phyloP scores from a whole-genome alignment of 345 rosid genomes.

The Syzygium jambos region DNA sequence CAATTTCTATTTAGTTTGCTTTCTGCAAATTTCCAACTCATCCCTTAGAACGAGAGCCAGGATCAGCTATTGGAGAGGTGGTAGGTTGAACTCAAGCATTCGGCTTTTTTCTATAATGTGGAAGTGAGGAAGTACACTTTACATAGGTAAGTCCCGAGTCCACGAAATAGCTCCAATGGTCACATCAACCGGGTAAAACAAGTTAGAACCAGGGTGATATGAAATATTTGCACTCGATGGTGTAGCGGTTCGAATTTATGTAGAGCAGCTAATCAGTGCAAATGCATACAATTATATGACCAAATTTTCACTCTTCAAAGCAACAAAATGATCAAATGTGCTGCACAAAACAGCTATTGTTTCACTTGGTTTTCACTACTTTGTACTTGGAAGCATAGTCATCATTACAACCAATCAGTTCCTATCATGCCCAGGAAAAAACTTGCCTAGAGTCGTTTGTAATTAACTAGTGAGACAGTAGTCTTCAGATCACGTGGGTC shows the following conservation, averaged over 20 bases:
- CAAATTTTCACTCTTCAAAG: background rate
- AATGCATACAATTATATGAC: background rate
- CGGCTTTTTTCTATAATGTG: background rate
- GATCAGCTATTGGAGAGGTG: background rate
- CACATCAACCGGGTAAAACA: background rate
- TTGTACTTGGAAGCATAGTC: background rate
- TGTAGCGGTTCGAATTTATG: background rate
- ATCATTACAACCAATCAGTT: background rate
- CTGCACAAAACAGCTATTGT: background rate
- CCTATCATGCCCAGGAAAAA: background rate
- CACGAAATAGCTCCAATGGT: background rate
- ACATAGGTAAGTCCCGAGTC: background rate
- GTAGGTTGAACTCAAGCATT: background rate
- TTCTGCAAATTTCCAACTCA: background rate
- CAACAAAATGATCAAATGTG: background rate
- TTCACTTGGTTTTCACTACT: background rate
- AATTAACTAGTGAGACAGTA: background rate
- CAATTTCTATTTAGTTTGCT: background rate
- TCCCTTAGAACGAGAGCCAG: background rate
- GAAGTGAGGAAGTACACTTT: background rate
- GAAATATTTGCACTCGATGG: background rate
- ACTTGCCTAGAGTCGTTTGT: background rate
- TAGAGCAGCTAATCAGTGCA: background rate
- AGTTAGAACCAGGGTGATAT: background rate
- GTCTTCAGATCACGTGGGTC: background rate